These are phyloP conservation scores for Xanthoconium purpureum DNA, from an alignment of 768 basidiomycete species.

Conservation along the genomic window DNA sequence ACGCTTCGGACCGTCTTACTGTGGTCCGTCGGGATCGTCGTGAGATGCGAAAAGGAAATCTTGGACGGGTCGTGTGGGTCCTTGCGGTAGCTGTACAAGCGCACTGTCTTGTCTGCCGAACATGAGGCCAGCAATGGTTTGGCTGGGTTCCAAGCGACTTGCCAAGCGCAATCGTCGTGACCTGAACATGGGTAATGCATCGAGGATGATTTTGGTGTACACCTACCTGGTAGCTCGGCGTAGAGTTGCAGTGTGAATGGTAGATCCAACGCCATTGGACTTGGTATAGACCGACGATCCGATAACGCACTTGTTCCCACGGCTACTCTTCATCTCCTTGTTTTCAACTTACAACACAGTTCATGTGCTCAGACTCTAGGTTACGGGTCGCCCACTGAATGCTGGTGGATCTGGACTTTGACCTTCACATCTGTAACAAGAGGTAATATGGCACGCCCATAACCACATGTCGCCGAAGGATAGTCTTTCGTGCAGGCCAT, in stretches of 20 bases:
- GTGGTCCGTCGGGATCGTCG: constrained; percentile 81
- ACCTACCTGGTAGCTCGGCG: constrained; percentile 26
- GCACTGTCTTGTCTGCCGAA: constrained; percentile 89
- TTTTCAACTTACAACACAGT: no score
- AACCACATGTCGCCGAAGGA: no score
- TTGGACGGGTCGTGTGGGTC: constrained; percentile 24
- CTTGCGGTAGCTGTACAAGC: constrained; percentile 68
- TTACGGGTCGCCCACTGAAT: no score
- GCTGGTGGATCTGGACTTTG: no score
- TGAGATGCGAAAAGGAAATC: constrained; percentile 44
- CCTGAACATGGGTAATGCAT: constrained; percentile 35
- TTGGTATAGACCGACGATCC: background rate
- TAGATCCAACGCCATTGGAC: constrained; percentile 19
- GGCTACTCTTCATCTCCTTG: no score
- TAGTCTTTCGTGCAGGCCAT: no score
- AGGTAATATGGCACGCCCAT: no score
- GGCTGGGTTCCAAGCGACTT: constrained; percentile 83
- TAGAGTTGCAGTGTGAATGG: constrained; percentile 18
- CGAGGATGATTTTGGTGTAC: background rate
- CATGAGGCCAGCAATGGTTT: constrained; percentile 86
- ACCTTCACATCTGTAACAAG: no score
- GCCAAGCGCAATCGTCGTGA: constrained; percentile 86
- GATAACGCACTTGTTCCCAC: background rate
- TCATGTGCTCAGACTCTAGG: no score
- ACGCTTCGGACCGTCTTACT: constrained; percentile 81